A percentile compares a stretch with the other conserved stretches of the same genome.
Conservation (phyloP, 331 rosid genomes). For the Cydonia oblonga region DNA sequence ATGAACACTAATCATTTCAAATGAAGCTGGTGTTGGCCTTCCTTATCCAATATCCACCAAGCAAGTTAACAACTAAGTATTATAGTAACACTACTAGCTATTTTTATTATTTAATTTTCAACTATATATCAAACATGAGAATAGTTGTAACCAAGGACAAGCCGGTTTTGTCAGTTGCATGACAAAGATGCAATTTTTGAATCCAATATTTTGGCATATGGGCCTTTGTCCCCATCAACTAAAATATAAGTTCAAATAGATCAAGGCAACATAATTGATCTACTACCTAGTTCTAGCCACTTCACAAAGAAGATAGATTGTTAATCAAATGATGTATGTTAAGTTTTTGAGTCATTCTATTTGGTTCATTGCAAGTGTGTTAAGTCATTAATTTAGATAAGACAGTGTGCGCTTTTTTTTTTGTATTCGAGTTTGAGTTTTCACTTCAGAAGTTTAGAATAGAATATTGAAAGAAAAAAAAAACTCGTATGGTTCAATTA, state of each 20-base stretch:
- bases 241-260: not conserved
- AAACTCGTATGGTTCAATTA: not conserved
- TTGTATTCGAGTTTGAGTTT: too few relatives aligned
- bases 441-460: too few relatives aligned
- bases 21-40: not conserved
- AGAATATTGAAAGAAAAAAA: too few relatives aligned
- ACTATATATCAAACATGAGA: not conserved
- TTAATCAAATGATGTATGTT: not conserved
- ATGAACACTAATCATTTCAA: not conserved
- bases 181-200: not conserved
- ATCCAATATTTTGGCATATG: not conserved
- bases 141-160: slow-evolving; percentile 22
- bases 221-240: not conserved
- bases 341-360: slow-evolving; percentile 4
- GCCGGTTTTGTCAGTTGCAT: slow-evolving; percentile 24
- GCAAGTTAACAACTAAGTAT: not conserved
- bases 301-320: slow-evolving; percentile 8
- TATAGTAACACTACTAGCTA: not conserved
- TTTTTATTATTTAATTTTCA: too few relatives aligned
- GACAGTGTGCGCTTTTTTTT: too few relatives aligned
- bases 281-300: slow-evolving; percentile 5
- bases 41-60: not conserved
- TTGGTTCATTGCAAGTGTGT: too few relatives aligned
- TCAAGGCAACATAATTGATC: not conserved
- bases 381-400: too few relatives aligned